Evolutionary conservation across 768 basidiomycete genomes (phyloP).

Genomic region (Paxillus ammoniavirescens): DNA sequence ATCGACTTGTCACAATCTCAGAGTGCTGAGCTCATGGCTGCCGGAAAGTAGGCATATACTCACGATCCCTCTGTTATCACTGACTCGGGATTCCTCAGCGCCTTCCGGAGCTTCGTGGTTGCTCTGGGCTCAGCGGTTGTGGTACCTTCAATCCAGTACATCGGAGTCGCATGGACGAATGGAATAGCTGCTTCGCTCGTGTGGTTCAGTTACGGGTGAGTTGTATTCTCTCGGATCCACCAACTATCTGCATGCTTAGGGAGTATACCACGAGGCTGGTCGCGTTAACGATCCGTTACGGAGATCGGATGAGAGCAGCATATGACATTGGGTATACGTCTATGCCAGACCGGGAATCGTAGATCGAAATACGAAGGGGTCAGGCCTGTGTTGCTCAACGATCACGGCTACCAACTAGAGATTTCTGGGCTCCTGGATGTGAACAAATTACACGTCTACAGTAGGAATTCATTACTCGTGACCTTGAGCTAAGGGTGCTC

Average conservation of each 20-base stretch:
- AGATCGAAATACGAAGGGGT: too few species aligned
- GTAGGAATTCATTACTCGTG: too few species aligned
- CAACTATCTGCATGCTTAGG: too few species aligned
- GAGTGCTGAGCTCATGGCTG: constrained; percentile 60
- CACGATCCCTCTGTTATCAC: neutral
- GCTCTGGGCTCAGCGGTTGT: constrained; percentile 44
- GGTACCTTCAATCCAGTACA: constrained; percentile 48
- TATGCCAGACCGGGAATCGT: neutral
- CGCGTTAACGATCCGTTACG: constrained; percentile 46
- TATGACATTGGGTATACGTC: constrained; percentile 44
- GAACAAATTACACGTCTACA: too few species aligned
- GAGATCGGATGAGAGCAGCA: constrained; percentile 49
- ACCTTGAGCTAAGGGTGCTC: too few species aligned
- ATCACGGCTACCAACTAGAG: too few species aligned
- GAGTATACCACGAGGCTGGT: constrained; percentile 36
- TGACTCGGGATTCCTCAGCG: constrained; percentile 30
- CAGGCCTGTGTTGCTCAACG: too few species aligned
- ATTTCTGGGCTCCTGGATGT: too few species aligned
- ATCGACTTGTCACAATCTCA: constrained; percentile 55
- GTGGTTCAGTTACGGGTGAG: constrained; percentile 51
- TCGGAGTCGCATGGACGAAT: constrained; percentile 49
- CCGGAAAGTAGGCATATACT: constrained; percentile 40
- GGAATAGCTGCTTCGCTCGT: constrained; percentile 40
- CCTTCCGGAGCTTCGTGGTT: constrained; percentile 44
- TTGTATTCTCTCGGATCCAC: neutral